Percentiles rank a stretch among this genome's conserved stretches.
These are phyloP conservation scores for Gautieria morchelliformis DNA, from an alignment of 768 basidiomycete species.

Conservation along the genomic window DNA sequence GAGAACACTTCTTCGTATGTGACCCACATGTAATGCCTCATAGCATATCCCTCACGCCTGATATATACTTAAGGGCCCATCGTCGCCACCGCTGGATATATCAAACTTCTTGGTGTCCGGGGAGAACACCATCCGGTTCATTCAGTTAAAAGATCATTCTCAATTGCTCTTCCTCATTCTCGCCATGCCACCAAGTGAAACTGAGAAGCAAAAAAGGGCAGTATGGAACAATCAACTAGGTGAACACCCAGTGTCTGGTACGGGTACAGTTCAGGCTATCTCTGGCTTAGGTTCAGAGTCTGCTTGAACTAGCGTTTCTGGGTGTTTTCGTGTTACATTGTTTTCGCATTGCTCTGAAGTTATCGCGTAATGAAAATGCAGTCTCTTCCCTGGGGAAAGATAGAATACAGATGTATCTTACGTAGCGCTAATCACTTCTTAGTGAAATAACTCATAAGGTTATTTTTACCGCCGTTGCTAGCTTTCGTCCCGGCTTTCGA, in stretches of 20 bases:
- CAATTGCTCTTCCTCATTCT: background rate
- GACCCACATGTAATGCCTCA: background rate
- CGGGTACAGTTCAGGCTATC: background rate
- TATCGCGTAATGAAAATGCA: no score
- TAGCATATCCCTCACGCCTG: background rate
- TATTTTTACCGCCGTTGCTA: background rate
- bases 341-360: background rate
- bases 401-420: background rate
- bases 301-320: no score
- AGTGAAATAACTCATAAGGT: conserved; percentile 1
- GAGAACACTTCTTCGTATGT: background rate
- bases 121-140: background rate
- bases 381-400: no score
- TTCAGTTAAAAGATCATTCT: background rate
- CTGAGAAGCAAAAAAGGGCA: background rate
- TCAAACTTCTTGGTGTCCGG: background rate
- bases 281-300: background rate
- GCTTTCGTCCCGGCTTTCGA: background rate
- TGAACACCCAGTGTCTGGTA: background rate
- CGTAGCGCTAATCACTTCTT: background rate
- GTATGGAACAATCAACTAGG: background rate
- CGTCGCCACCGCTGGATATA: background rate
- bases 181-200: background rate
- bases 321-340: no score
- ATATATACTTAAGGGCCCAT: background rate